A percentile compares a stretch with the other conserved stretches of the same genome.
phyloP scores from a whole-genome alignment of 768 basidiomycete species.

The Mrakia hoshinonis region DNA sequence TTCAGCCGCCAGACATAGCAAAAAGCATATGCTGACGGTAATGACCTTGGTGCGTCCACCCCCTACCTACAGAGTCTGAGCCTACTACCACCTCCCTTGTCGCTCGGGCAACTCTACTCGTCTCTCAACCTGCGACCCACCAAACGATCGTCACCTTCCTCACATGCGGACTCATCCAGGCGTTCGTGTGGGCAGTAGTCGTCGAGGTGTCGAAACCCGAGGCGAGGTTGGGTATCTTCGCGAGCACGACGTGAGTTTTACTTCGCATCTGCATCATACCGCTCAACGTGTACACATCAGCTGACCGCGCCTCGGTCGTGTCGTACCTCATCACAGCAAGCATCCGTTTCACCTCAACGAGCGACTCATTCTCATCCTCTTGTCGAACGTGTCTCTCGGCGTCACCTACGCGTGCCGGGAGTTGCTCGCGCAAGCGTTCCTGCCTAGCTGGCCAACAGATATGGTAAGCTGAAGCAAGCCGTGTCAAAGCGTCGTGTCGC shows the following conservation, averaged over 20 bases:
- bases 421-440: conserved; percentile 15
- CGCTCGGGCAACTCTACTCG: conserved; percentile 3
- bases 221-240: conserved; percentile 24
- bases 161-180: conserved; percentile 13
- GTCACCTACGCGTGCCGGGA: conserved; percentile 20
- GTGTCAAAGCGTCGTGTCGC: not conserved
- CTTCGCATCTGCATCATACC: not conserved
- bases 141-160: conserved; percentile 20
- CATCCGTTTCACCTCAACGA: conserved; percentile 28
- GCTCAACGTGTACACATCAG: not conserved
- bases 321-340: not conserved
- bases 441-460: conserved; percentile 12
- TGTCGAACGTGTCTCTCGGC: conserved; percentile 21
- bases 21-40: not conserved
- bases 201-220: not conserved
- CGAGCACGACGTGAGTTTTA: conserved; percentile 17
- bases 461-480: not conserved
- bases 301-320: no score
- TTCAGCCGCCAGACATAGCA: no score
- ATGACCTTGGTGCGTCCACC: not conserved
- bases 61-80: conserved; percentile 9
- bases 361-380: conserved; percentile 18
- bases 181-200: conserved; percentile 15
- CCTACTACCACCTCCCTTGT: not conserved
- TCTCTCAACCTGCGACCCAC: conserved; percentile 1